phyloP scores from a whole-genome alignment of 345 rosid species.

The Eucalyptus curtisii region DNA sequence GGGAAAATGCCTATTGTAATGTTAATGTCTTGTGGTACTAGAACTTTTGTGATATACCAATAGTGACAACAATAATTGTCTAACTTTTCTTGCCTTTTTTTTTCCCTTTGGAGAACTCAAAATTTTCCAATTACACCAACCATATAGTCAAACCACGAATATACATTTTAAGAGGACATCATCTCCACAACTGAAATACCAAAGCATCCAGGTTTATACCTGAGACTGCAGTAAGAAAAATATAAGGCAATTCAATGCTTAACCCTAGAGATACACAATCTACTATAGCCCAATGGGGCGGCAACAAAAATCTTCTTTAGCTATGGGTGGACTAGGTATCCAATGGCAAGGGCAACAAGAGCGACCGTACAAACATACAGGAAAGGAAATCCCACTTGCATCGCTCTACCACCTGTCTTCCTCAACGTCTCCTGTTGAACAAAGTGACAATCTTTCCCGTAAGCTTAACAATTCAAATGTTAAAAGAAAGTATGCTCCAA shows the following conservation, averaged over 20 bases:
- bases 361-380: constrained; percentile 29
- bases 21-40: accelerated
- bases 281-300: not conserved
- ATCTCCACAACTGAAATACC: not conserved
- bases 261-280: not conserved
- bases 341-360: constrained; percentile 14
- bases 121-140: not conserved
- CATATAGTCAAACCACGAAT: not conserved
- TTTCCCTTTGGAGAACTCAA: not conserved
- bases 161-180: not conserved
- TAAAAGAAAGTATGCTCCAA: not conserved
- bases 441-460: not conserved
- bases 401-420: constrained; percentile 4
- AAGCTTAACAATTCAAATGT: not conserved
- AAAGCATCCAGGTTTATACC: not conserved
- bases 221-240: not conserved
- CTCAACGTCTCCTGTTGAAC: constrained; percentile 20
- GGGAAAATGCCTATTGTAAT: not conserved
- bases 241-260: not conserved
- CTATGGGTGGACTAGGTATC: constrained; percentile 19
- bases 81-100: not conserved
- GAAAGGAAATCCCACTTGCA: constrained; percentile 32
- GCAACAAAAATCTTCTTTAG: not conserved
- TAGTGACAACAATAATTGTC: not conserved
- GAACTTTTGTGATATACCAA: not conserved